Conservation (phyloP, 768 basidiomycete genomes). For the Rhodotorula babjevae region DNA sequence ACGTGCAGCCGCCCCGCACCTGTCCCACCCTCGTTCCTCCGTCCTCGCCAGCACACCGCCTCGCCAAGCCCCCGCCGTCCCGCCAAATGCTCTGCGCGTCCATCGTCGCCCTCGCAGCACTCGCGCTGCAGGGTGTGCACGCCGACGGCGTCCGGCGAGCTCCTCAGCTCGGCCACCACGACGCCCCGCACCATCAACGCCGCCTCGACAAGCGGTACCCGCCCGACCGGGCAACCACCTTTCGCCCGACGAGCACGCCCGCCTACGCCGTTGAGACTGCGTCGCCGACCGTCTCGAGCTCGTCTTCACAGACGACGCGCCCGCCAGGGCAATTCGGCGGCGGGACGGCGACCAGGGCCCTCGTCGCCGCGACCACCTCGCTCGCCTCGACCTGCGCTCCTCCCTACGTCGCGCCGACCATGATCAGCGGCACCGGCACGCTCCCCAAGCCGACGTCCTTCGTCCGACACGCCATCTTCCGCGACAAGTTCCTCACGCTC, state of each 20-base stretch:
- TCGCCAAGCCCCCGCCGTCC: not conserved
- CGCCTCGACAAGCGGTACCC: conserved; percentile 16
- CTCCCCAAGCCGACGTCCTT: conserved; percentile 23
- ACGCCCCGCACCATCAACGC: not conserved
- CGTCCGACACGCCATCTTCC: not conserved
- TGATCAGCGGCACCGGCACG: conserved; percentile 32
- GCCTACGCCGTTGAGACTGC: not conserved
- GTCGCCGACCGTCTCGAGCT: not conserved
- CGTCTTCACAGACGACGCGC: not conserved
- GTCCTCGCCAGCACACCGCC: not conserved
- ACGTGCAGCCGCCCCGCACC: too few relatives aligned
- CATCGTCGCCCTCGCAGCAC: not conserved
- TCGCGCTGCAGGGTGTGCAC: not conserved
- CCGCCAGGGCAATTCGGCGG: not conserved
- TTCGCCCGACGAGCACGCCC: conserved; percentile 7
- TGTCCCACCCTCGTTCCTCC: not conserved
- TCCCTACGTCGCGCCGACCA: conserved; percentile 5
- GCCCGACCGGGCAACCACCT: conserved; percentile 7
- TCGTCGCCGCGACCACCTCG: conserved; percentile 13
- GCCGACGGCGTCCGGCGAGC: not conserved
- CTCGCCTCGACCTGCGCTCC: conserved; percentile 12
- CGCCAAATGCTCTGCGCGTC: not conserved
- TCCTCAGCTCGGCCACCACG: not conserved
- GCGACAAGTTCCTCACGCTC: not conserved
- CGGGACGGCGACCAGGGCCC: not conserved